Evolutionary conservation across 2,329 filamentous ascomycete genomes (phyloP), one percentile per base, ranked within the genome.

Genomic region (Geoglossum cookeanum): DNA sequence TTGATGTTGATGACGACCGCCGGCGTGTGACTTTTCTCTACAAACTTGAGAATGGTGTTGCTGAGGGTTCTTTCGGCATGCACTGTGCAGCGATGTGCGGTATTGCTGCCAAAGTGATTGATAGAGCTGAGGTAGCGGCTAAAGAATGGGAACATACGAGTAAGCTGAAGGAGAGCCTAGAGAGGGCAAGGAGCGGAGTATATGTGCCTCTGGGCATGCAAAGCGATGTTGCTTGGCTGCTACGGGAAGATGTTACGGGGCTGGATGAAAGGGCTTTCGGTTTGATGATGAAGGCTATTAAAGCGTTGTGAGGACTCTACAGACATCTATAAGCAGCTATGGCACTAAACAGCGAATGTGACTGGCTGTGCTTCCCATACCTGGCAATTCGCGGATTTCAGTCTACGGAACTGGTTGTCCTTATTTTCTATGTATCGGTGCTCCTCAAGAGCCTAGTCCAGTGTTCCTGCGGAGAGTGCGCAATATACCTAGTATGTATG

Each of bases 81-180:
- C 92, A 98, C 69, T 98, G 92, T 67, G 92, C 92, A 0, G 84
- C 88, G 59, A 98, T 98, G 92, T 98, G 92, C 64, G 92, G 92
- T 0, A 97, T 98, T 61, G 81, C 88, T 0, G 74, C 75, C 49
- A 83, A 83, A 57, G 82, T 98, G 15, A 88, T 98, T 60, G 83
- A 90, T 66, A 75, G 85, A 27, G 92, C 92, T 0, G 92, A 98
- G 69, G 79, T 83, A 27, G 92, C 92, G 4, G 92, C 92, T 1
- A 82, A 77, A 63, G 87, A 89, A 65, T 97, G 92, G 89, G 92
- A 98, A 72, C 89, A 96, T 69, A 97, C 92, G 0, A 91, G 86
- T 63, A 77, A 88, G 22, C 75, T 97, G 60, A 92, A 89, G 69
- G 89, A 95, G 69, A 90, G 85, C 59, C 73, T 96, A 59, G 88